Evolutionary conservation across 108 stramenopile genomes (phyloP).

Genomic region (Skeletonema menzelii): DNA sequence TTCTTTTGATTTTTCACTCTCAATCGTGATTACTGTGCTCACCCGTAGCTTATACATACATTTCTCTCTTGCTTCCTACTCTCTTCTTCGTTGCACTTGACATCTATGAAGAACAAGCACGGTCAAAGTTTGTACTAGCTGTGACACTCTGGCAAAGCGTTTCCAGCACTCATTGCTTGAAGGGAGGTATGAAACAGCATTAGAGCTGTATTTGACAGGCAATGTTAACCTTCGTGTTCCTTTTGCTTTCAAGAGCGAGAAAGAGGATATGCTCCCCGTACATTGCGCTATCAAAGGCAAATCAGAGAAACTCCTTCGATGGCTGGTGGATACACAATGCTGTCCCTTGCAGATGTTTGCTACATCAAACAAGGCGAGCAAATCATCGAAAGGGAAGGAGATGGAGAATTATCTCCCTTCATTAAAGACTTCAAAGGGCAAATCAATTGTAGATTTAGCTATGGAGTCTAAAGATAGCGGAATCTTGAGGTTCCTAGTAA

Average conservation of each 20-base stretch:
- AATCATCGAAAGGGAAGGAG: conserved; percentile 25
- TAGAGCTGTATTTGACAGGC: conserved; percentile 77
- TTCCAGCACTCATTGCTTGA: conserved; percentile 71
- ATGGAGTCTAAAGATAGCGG: conserved; percentile 60
- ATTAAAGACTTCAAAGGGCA: conserved; percentile 67
- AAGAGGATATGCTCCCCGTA: conserved; percentile 70
- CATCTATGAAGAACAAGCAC: not conserved
- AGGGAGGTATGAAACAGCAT: conserved; percentile 66
- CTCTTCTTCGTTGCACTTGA: not conserved
- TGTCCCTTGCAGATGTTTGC: conserved; percentile 68
- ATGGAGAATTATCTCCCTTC: conserved; percentile 50
- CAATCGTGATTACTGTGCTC: not conserved
- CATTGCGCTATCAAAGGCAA: conserved; percentile 82
- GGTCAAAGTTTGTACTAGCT: conserved; percentile 71
- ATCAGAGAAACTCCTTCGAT: conserved; percentile 68
- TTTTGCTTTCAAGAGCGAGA: conserved; percentile 53
- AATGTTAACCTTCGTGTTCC: conserved; percentile 81
- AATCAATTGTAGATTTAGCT: conserved; percentile 73
- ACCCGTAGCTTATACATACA: not conserved
- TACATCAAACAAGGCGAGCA: conserved; percentile 36
- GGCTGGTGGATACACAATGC: conserved; percentile 82
- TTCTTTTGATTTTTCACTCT: not conserved
- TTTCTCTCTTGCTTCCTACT: not conserved
- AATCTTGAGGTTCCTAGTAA: conserved; percentile 74
- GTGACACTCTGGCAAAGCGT: conserved; percentile 51